Conservation (phyloP, 2,329 filamentous ascomycete species). For the Diplodia seriata region DNA sequence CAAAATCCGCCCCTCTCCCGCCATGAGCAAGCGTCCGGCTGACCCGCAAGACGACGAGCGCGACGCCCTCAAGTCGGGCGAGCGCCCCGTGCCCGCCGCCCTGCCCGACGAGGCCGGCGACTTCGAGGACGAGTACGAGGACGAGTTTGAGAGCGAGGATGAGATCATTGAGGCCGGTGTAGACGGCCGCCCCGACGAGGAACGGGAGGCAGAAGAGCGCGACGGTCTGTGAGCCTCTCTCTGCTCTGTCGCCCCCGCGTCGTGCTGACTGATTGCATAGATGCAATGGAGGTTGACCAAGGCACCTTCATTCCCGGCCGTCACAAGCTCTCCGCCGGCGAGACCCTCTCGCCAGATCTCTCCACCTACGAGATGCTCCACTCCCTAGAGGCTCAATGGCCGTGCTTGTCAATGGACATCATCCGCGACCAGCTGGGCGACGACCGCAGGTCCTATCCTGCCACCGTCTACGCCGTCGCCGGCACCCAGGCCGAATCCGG, state of each 20-base stretch:
- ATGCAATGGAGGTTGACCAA: constrained; percentile 91
- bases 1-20: constrained; percentile 33
- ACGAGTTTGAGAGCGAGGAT: constrained; percentile 88
- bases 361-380: constrained; percentile 99
- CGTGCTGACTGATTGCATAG: constrained; percentile 46
- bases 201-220: constrained; percentile 88
- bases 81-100: constrained; percentile 60
- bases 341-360: constrained; percentile 87
- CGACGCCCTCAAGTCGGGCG: constrained; percentile 66
- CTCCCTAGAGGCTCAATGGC: constrained; percentile 92
- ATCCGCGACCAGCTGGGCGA: constrained; percentile 85
- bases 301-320: constrained; percentile 95
- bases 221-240: constrained; percentile 57
- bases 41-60: constrained; percentile 59
- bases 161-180: constrained; percentile 95
- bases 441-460: constrained; percentile 89
- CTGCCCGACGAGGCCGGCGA: constrained; percentile 65
- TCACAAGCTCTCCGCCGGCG: constrained; percentile 87
- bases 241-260: background rate
- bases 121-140: constrained; percentile 95
- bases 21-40: constrained; percentile 67
- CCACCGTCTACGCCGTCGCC: constrained; percentile 91
- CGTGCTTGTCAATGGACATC: constrained; percentile 95
- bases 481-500: constrained; percentile 87
- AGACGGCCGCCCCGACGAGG: constrained; percentile 88